Percentiles rank a stretch among this genome's conserved stretches.
Conservation (phyloP, 176 grass and related monocot genomes). For the Alloteropsis semialata region DNA sequence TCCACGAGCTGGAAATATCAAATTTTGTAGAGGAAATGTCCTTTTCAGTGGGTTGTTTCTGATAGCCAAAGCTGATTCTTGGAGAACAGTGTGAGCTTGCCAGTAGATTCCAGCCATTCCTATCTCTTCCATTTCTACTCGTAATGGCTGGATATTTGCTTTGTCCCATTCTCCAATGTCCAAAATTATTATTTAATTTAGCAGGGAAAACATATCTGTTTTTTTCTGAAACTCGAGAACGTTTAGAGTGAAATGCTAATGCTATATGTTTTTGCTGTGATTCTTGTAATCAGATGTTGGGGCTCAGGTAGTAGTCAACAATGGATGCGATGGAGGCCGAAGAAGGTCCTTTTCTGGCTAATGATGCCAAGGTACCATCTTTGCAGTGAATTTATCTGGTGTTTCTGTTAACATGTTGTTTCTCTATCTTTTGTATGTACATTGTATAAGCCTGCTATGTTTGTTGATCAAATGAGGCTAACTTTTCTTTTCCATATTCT, state of each 20-base stretch:
- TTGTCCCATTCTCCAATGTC: background rate
- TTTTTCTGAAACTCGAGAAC: background rate
- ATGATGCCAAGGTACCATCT: conserved; percentile 78
- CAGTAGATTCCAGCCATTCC: conserved; percentile 15
- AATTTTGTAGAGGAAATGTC: conserved; percentile 1
- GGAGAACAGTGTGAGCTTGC: conserved; percentile 21
- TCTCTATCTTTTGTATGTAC: background rate
- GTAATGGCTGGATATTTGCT: background rate
- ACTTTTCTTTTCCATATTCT: background rate
- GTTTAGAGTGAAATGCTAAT: conserved; percentile 32
- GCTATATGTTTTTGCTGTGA: conserved; percentile 12
- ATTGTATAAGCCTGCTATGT: background rate
- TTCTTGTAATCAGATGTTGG: conserved; percentile 45
- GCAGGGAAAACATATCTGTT: background rate
- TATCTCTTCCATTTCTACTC: background rate
- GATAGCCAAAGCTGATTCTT: conserved; percentile 13
- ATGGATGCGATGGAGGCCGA: conserved; percentile 68
- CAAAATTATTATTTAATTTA: conserved; percentile 1
- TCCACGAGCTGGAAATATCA: conserved; percentile 18
- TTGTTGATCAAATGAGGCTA: conserved; percentile 21
- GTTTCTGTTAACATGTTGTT: conserved; percentile 2
- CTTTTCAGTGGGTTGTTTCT: background rate
- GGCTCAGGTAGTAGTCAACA: conserved; percentile 24
- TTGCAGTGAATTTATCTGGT: background rate
- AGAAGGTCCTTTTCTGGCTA: conserved; percentile 63